phyloP scores from a whole-genome alignment of 1,284 basidiomycete genomes.

The Gomphus bonarii region DNA sequence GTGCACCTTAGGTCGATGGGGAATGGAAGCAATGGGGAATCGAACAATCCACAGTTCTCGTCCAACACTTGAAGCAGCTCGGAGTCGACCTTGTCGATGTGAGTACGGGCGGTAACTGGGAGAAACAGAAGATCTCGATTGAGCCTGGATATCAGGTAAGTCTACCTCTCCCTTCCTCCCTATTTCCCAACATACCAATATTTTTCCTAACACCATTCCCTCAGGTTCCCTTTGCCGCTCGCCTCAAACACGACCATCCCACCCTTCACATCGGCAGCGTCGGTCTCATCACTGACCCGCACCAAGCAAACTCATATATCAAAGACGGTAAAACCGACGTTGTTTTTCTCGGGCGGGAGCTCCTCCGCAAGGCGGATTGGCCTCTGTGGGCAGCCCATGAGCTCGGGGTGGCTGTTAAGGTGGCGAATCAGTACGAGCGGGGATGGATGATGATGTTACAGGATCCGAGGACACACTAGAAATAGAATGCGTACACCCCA shows the following conservation, averaged over 20 bases:
- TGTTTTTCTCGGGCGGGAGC: conserved; percentile 56
- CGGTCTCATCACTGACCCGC: conserved; percentile 60
- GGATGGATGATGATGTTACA: conserved; percentile 42
- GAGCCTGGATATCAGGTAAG: conserved; percentile 34
- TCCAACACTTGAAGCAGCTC: conserved; percentile 38
- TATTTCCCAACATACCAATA: not conserved
- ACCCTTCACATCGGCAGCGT: conserved; percentile 52
- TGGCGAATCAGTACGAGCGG: conserved; percentile 57
- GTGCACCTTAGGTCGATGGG: conserved; percentile 27
- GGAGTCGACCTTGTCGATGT: conserved; percentile 62
- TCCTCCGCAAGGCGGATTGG: conserved; percentile 52
- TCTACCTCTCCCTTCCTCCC: not conserved
- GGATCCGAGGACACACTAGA: not conserved
- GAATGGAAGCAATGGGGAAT: conserved; percentile 53
- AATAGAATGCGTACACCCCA: not conserved
- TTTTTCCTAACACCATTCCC: not conserved
- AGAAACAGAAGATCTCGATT: conserved; percentile 33
- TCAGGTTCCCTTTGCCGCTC: not conserved
- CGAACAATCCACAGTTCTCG: conserved; percentile 48
- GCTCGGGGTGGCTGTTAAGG: conserved; percentile 46
- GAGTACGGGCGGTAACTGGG: conserved; percentile 48
- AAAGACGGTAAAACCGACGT: conserved; percentile 59
- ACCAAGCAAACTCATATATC: conserved; percentile 58
- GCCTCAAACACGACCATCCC: conserved; percentile 51
- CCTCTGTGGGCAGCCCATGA: conserved; percentile 41